Evolutionary conservation across 2,329 filamentous ascomycete genomes (phyloP), one percentile per base, ranked within the genome.

Genomic region (Phyllosticta citrichinensis): DNA sequence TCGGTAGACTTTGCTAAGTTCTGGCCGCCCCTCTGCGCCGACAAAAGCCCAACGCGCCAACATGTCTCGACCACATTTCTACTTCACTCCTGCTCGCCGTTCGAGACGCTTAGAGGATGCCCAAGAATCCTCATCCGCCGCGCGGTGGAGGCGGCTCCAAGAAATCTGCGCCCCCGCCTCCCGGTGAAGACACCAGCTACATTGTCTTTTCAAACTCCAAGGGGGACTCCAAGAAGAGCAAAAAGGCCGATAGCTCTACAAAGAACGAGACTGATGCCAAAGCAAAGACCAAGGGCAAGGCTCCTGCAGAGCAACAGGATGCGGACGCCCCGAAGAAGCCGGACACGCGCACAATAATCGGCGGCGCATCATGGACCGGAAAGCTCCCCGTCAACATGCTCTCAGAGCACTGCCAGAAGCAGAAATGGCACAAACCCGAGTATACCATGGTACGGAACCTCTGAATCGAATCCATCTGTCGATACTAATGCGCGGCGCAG

Each of bases 331-430:
- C 78, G n/a, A 85, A 84, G 71, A 84, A 82, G 66, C 83, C 83
- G 51, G 80, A 83, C 56, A 82, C 81, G 22, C 78, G 83, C 74
- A 90, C 95, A 67, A 79, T 99, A 65, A 96, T 99, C 69, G 94
- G 91, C 52, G 94, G 94, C 56, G 85, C 91, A 62, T 97, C 91
- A 67, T 99, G 94, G 94, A 99, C 94, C 0, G 94, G 94, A 51
- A 99, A 99, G 73, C 79, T 99, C 33, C 94, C 94, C 1, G 89
- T 97, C 65, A 97, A 96, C 71, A 81, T 97, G 68, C 83, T 97
- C 65, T 90, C 89, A 40, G 94, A 97, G 79, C 89, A 96, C 75
- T 97, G 92, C 69, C 91, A 96, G 76, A 95, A 93, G 74, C 89
- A 96, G 73, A 91, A 90, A 71, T 99, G 94, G 94, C 89, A 91